Base-by-base conservation (phyloP, 768 basidiomycete genomes). In the Amanita pallidorosea region DNA sequence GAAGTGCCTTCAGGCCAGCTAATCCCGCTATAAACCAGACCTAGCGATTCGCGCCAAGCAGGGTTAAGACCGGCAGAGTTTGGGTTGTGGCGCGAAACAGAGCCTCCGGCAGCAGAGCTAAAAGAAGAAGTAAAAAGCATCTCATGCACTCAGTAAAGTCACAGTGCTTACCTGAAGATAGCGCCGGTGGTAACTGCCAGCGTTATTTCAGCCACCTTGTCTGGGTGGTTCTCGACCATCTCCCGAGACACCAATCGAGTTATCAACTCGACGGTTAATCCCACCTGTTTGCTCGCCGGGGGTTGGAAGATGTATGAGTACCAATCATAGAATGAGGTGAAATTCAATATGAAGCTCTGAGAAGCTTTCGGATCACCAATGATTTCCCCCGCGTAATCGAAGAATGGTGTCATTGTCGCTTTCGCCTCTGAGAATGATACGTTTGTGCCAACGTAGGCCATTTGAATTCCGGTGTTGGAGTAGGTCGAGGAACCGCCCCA, bases 211-310 rank as follows among this genome's bases (percentile, higher is more conserved):
- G 64, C 64, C 4, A 66, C 54, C 20, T 62, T 57, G 7, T 56
- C 61, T 1, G 58, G 58, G 18, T 63, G 51, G 6, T 54, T n/a
- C n/a, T 60, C 45, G 0, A 66, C 54, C 7, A 64, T 53, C 0
- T 65, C 64, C 7, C 61, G 51, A 1, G 70, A 60, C 12, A 71
- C 47, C 2, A 73, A 57, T 12, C 72, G 63, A 1, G 68, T 66
- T 0, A 60, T 18, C 17, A 22, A 1, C 20, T 47, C 45, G n/a
- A n/a, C n/a, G n/a, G n/a, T n/a, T n/a, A n/a, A n/a, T n/a, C n/a
- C n/a, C n/a, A n/a, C n/a, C n/a, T n/a, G n/a, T n/a, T n/a, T n/a
- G n/a, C n/a, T n/a, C n/a, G n/a, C n/a, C n/a, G n/a, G n/a, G n/a
- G n/a, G n/a, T n/a, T n/a, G n/a, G n/a, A 1, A 12, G 31, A 31